Percentiles rank a stretch among this genome's conserved stretches.
Conservation (phyloP, 768 basidiomycete species). For the Amanita rubescens region DNA sequence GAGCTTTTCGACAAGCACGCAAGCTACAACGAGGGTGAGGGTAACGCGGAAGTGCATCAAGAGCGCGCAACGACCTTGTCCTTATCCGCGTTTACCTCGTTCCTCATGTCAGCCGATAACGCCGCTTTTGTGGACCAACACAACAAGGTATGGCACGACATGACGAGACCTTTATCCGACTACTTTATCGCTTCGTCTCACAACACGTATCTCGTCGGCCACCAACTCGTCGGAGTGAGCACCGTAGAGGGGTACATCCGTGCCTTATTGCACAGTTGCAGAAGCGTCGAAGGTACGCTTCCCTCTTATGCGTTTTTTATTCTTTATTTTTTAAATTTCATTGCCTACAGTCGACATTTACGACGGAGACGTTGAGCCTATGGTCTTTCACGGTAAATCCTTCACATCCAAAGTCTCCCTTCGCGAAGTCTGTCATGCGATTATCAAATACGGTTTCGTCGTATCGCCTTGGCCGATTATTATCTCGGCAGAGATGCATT, state of each 20-base stretch:
- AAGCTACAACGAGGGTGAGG: conserved; percentile 1
- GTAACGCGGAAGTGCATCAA: neutral
- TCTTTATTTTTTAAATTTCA: no score
- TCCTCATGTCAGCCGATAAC: conserved; percentile 79
- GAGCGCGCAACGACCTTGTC: conserved; percentile 27
- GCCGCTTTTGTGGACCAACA: conserved; percentile 37
- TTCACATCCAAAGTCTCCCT: conserved; percentile 78
- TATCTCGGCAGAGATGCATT: conserved; percentile 91
- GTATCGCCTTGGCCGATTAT: conserved; percentile 89
- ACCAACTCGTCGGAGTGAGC: conserved; percentile 71
- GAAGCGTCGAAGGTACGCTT: conserved; percentile 86
- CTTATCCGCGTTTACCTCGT: conserved; percentile 63
- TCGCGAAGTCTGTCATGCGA: conserved; percentile 75
- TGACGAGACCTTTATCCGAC: conserved; percentile 82
- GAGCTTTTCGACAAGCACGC: conserved; percentile 30
- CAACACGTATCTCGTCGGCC: conserved; percentile 76
- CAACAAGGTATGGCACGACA: conserved; percentile 60
- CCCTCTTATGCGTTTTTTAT: no score
- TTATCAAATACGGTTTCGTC: conserved; percentile 85
- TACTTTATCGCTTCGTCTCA: conserved; percentile 90
- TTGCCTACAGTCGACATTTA: no score
- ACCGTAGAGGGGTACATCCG: conserved; percentile 85
- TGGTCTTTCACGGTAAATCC: conserved; percentile 87
- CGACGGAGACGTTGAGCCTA: conserved; percentile 69
- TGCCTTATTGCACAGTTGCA: conserved; percentile 76